A percentile compares a stretch with the other conserved stretches of the same genome.
Conservation (phyloP, 345 rosid species). For the Xanthoceras sorbifolium region DNA sequence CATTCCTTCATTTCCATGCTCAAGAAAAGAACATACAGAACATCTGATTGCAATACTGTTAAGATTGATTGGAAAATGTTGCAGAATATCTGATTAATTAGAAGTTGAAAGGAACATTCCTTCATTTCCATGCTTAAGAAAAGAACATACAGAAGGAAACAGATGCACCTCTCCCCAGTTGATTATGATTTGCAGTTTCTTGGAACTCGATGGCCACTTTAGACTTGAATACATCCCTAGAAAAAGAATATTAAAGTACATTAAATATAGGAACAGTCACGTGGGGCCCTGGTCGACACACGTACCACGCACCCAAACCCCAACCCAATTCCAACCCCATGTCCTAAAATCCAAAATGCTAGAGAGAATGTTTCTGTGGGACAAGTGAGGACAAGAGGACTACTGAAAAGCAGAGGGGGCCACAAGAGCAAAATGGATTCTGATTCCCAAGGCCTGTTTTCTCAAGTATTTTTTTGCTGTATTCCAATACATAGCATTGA, state of each 20-base stretch:
- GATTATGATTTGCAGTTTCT: not conserved
- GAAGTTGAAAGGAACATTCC: not conserved
- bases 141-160: not conserved
- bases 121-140: not conserved
- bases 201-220: not conserved
- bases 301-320: not conserved
- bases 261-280: not conserved
- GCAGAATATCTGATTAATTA: not conserved
- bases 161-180: not conserved
- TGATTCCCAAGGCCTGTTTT: conserved; percentile 26
- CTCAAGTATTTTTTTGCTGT: not conserved
- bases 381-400: conserved; percentile 11
- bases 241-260: conserved; percentile 11
- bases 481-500: conserved; percentile 8
- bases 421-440: conserved; percentile 24
- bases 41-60: too few relatives aligned
- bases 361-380: conserved; percentile 26
- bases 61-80: not conserved
- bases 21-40: too few relatives aligned
- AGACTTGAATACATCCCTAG: not conserved
- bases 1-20: too few relatives aligned
- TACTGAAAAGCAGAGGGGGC: conserved; percentile 23
- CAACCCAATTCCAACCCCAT: not conserved
- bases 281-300: not conserved
- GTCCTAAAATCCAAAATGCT: conserved; percentile 10